These are phyloP conservation scores for Aspergillus diversus DNA, from an alignment of 495 filamentous ascomycete species.

Conservation along the genomic window DNA sequence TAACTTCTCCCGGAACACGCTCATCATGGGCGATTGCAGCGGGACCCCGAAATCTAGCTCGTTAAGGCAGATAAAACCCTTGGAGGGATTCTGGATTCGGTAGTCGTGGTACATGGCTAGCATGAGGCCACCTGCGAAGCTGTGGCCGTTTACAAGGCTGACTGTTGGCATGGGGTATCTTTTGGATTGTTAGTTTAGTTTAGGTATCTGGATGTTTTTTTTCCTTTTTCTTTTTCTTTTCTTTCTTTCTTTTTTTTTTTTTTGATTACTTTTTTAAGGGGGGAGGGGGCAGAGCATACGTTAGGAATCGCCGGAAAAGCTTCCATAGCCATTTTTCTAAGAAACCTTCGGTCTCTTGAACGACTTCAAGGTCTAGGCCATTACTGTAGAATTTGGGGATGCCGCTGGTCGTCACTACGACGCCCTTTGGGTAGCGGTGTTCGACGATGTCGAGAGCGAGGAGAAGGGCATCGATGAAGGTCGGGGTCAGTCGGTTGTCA, in stretches of 20 bases:
- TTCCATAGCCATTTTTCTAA: slow-evolving; percentile 58
- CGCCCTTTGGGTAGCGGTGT: slow-evolving; percentile 65
- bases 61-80: slow-evolving; percentile 75
- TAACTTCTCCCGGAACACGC: slow-evolving; percentile 73
- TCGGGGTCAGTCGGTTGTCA: slow-evolving; percentile 74
- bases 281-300: slow-evolving; percentile 40
- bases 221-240: slow-evolving; percentile 12
- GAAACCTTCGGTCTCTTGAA: slow-evolving; percentile 53
- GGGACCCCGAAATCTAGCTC: slow-evolving; percentile 78
- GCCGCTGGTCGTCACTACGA: slow-evolving; percentile 72
- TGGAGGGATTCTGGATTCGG: slow-evolving; percentile 67
- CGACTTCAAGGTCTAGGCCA: slow-evolving; percentile 70
- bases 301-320: slow-evolving; percentile 62
- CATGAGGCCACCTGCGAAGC: slow-evolving; percentile 80
- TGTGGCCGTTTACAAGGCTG: slow-evolving; percentile 77
- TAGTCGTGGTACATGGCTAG: slow-evolving; percentile 85
- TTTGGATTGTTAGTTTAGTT: background rate
- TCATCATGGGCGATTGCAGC: slow-evolving; percentile 69
- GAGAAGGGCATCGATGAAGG: slow-evolving; percentile 65
- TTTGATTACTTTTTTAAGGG: background rate
- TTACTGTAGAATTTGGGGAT: slow-evolving; percentile 84
- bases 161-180: slow-evolving; percentile 85
- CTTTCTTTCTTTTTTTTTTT: slow-evolving; percentile 11
- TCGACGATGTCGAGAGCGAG: slow-evolving; percentile 75
- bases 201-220: background rate